Evolutionary conservation across 2,329 filamentous ascomycete species (phyloP), one percentile per base, ranked within the genome.

Genomic region (Neonectria faginata): DNA sequence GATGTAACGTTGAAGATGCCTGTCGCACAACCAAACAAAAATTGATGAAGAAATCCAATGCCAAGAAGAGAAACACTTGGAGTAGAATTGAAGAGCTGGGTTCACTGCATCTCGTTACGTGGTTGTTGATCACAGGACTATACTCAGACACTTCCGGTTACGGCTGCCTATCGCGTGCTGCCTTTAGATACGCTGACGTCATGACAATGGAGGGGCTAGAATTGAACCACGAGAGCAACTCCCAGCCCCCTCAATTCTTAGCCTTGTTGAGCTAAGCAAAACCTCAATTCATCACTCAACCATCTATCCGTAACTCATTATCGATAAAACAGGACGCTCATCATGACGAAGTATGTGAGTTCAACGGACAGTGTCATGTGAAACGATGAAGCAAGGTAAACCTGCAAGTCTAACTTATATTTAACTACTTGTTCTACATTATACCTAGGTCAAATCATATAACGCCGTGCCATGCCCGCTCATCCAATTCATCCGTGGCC

Each of bases 401-500:
- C n/a, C 16, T n/a, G n/a, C n/a, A 42, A 42, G 12, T 14, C 44
- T 47, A 47, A 29, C 29, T 29, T 10, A 29, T 47, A 4, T 50
- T 31, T 3, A 50, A 31, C n/a, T 20, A 20, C 39, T 16, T 39
- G 33, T 31, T 50, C 29, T 51, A 33, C 5, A 50, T 36, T 11
- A 48, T 11, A 25, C 25, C 25, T 25, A 20, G 14, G 41, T 25
- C 14, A 54, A 58, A 54, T 36, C 29, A 42, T 33, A 45, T 29
- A 64, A 60, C 61, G 61, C 61, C 61, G 29, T 52, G 61, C 61
- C 61, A 64, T 64, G 61, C 45, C 44, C n/a, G 41, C 25, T 42
- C 25, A 16, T 47, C 42, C 25, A 55, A 59, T 58, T 50, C 36
- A 31, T 51, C 31, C 48, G 22, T 20, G 48, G 48, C 48, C 29